Evolutionary conservation across 2,329 filamentous ascomycete genomes (phyloP).

Genomic region (Clarireedia hainanense): DNA sequence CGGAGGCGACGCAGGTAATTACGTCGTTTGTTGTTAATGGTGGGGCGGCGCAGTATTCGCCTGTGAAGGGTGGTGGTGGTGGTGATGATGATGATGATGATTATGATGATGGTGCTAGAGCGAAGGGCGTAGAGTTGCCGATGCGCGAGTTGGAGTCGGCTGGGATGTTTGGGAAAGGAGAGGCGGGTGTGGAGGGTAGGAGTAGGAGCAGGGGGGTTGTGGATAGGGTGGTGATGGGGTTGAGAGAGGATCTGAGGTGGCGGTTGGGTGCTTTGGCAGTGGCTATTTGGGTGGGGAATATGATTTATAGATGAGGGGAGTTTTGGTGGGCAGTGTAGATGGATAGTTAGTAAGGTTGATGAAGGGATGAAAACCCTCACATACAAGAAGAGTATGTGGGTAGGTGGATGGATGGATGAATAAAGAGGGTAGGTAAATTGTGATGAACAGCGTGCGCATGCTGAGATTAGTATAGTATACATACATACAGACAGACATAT

Average conservation of each 20-base stretch:
- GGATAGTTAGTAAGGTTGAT: not conserved
- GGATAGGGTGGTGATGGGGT: not conserved
- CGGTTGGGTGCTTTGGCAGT: conserved; percentile 10
- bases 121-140: conserved; percentile 11
- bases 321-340: not conserved
- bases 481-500: too few relatives aligned
- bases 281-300: conserved; percentile 16
- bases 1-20: conserved; percentile 32
- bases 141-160: too few relatives aligned
- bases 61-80: not conserved
- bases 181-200: conserved; percentile 32
- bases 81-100: conserved; percentile 29
- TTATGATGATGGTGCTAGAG: conserved; percentile 10
- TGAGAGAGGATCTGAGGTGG: conserved; percentile 9
- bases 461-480: too few relatives aligned
- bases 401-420: too few relatives aligned
- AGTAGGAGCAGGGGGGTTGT: conserved; percentile 24
- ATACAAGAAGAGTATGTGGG: too few relatives aligned
- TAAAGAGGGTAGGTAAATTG: too few relatives aligned
- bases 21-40: conserved; percentile 31
- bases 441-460: too few relatives aligned
- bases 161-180: conserved; percentile 25
- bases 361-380: too few relatives aligned
- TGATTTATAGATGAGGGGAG: conserved; percentile 11
- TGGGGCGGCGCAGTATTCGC: not conserved